Evolutionary conservation across 257 asterid genomes (phyloP), one percentile per base, ranked within the genome.

Genomic region (Striga asiatica): DNA sequence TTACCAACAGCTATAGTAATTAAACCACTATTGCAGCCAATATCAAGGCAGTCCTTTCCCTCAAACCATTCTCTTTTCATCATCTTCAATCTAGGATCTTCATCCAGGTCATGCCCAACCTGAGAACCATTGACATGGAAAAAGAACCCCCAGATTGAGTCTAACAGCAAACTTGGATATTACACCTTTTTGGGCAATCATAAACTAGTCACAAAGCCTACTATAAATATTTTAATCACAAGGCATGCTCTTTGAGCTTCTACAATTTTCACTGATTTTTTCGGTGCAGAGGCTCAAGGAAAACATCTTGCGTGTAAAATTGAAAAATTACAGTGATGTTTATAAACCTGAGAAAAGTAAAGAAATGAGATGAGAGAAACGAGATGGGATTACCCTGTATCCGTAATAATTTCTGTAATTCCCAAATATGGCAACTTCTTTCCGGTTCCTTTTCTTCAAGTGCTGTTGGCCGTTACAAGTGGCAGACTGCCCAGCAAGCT

Each of bases 1-100:
- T 70, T 79, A 82, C 97, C 99, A 17, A 92, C 74, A 38, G 79
- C 65, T 8, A 88, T 79, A 0, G 99, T 92, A 53, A 88, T 68
- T 61, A 79, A 54, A 51, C 99, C 97, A 61, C 93, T 78, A 54
- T 92, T 92, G 74, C 99, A 88, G 54, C 99, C 98, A 74, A 92
- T 84, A 68, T 92, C 97, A 60, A 92, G 97, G 79, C 97, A 92
- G 72, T 88, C 84, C 65, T 84, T 92, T 41, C 81, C 94, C 71
- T 84, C 81, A 63, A 92, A 92, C 99, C 99, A 92, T 60, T 84
- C 94, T 55, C 75, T 78, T 80, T 81, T 84, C 93, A 88, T 74
- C 55, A 71, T 83, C 61, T 74, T 79, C 35, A 92, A 66, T 43
- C 99, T 81, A 14, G 98, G 93, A 68, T 92, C 98, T 74, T 84